Evolutionary conservation across 257 asterid genomes (phyloP).

Genomic region (Nicotiana otophora): DNA sequence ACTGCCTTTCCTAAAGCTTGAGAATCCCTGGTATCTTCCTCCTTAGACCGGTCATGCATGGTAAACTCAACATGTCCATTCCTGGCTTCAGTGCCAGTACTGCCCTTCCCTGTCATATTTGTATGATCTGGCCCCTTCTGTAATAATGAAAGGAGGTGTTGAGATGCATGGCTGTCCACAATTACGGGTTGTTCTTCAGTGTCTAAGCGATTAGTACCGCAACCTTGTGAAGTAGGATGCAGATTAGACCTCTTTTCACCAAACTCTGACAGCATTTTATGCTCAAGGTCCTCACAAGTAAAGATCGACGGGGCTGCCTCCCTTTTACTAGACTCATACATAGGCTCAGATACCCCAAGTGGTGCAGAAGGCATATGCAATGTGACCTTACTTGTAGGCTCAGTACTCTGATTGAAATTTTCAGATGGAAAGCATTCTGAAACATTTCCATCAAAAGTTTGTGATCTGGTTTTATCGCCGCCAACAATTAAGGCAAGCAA

Average conservation of each 20-base stretch:
- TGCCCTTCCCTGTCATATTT: slow-evolving; percentile 12
- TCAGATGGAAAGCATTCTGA: slow-evolving; percentile 17
- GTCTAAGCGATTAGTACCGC: slow-evolving; percentile 21
- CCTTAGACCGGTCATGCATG: background rate
- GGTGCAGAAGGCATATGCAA: slow-evolving; percentile 23
- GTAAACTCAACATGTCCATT: slow-evolving; percentile 17
- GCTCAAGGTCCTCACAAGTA: slow-evolving; percentile 93
- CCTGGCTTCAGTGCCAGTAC: slow-evolving; percentile 21
- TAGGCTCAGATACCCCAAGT: slow-evolving; percentile 40
- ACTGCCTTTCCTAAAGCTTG: slow-evolving; percentile 31
- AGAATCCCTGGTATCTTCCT: slow-evolving; percentile 23
- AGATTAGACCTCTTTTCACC: slow-evolving; percentile 33
- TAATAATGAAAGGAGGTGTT: slow-evolving; percentile 71
- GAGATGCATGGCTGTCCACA: slow-evolving; percentile 55
- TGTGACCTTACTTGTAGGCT: background rate
- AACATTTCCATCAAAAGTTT: slow-evolving; percentile 28
- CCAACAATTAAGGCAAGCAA: slow-evolving; percentile 63
- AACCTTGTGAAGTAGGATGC: slow-evolving; percentile 26
- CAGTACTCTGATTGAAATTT: too few species aligned
- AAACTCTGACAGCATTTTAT: slow-evolving; percentile 64
- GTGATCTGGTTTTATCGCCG: slow-evolving; percentile 49
- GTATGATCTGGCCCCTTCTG: slow-evolving; percentile 43
- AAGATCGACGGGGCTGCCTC: slow-evolving; percentile 44
- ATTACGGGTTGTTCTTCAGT: slow-evolving; percentile 28
- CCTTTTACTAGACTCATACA: slow-evolving; percentile 28